Base-by-base conservation (phyloP, 1,284 basidiomycete species). In the Phellinidium pouzarii region DNA sequence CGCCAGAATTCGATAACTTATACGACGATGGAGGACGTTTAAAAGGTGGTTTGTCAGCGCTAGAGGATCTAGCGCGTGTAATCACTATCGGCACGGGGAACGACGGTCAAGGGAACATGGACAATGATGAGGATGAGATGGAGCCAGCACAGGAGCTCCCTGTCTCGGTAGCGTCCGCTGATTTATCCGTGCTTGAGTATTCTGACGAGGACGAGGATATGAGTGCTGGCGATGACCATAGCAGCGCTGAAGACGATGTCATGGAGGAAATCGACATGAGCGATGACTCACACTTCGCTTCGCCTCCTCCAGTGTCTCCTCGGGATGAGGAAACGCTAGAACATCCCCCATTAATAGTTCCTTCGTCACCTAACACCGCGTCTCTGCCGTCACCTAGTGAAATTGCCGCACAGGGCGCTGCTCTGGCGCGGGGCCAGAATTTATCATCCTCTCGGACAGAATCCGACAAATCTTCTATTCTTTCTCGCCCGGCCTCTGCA, bases 31-130 rank as follows among this genome's bases (percentile, higher is more conserved):
- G 89, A 52, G 93, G 92, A 19, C 80, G 87, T 23, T 66, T 96
- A 36, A 81, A 85, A 60, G 91, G 91, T 27, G 92, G 92, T 2
- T 68, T 94, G 1, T 74, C 83, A 8, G 82, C 85, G 12, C 71
- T 95, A 50, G 91, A 94, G 65, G 83, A 87, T 50, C 72, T 96
- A 3, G 88, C 91, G 0, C 80, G 82, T 44, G 87, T 93, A 4
- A 86, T 94, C 19, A 77, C 80, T 0, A 71, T 80, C 44, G 74
- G 74, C 25, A 75, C 78, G 20, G 79, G 76, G 3, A 76, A 76
- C 20, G 78, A 80, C 2, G 77, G 80, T 52, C 68, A 72, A 29
- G 82, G 84, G 23, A 65, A 70, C 17, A 77, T 76, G 65, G 78
- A 80, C 34, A 76, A 79, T 41, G 74, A 72, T 51, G 70, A 69